A percentile compares a stretch with the other conserved stretches of the same genome.
Evolutionary conservation across 441 rosid species (phyloP).

Genomic region (Aquilaria agallochum): DNA sequence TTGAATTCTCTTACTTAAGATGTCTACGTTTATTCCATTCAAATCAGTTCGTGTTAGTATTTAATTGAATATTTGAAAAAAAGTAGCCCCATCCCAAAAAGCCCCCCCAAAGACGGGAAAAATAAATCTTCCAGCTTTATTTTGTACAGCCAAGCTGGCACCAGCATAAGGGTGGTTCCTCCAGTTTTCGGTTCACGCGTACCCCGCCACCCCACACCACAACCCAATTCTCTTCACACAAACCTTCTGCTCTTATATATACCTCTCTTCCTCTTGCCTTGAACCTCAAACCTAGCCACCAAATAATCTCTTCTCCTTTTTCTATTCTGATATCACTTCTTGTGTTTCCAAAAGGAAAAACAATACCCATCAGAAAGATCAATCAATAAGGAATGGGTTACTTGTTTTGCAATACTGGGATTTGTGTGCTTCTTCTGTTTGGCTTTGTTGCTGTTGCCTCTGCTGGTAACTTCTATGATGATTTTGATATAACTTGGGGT

Average conservation of each 20-base stretch:
- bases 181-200: constrained; percentile 31
- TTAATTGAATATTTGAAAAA: neutral
- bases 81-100: neutral
- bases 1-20: too few species aligned
- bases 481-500: constrained; percentile 91
- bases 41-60: too few species aligned
- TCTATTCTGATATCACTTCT: too few species aligned
- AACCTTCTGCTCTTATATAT: neutral
- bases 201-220: neutral
- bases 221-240: neutral
- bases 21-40: too few species aligned
- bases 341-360: too few species aligned
- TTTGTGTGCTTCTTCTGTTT: constrained; percentile 8
- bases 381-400: constrained; percentile 17
- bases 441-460: constrained; percentile 20
- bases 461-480: constrained; percentile 58
- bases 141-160: constrained; percentile 28
- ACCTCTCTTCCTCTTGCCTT: neutral
- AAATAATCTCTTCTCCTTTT: too few species aligned
- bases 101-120: neutral
- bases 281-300: too few species aligned
- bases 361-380: neutral
- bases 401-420: neutral
- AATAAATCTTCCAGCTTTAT: constrained; percentile 24
- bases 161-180: constrained; percentile 27